These are phyloP conservation scores for Starmera dryadoides DNA, from an alignment of 805 yeast species.

Conservation along the genomic window DNA sequence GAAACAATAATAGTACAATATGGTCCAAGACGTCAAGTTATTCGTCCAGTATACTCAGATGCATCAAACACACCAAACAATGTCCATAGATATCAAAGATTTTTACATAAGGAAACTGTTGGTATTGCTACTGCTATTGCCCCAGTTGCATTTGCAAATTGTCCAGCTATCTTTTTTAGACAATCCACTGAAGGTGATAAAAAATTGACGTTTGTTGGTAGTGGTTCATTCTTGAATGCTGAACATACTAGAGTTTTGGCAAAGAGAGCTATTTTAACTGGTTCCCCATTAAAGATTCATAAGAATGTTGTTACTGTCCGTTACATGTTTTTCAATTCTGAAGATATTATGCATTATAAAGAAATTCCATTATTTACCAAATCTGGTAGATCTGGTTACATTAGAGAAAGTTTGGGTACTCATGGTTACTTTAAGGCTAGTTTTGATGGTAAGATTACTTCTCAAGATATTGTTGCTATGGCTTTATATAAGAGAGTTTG, in stretches of 20 bases:
- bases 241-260: slow-evolving; percentile 82
- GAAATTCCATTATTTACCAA: slow-evolving; percentile 90
- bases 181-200: slow-evolving; percentile 37
- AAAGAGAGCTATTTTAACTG: slow-evolving; percentile 84
- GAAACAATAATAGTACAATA: slow-evolving; percentile 81
- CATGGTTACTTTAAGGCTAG: slow-evolving; percentile 97
- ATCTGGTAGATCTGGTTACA: slow-evolving; percentile 88
- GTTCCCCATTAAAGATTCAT: slow-evolving; percentile 93
- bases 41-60: slow-evolving; percentile 78
- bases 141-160: slow-evolving; percentile 76
- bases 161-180: slow-evolving; percentile 82
- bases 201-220: slow-evolving; percentile 66
- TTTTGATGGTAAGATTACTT: slow-evolving; percentile 81
- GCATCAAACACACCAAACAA: slow-evolving; percentile 72
- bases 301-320: slow-evolving; percentile 86
- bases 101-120: slow-evolving; percentile 67
- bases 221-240: slow-evolving; percentile 82
- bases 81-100: slow-evolving; percentile 81
- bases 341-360: slow-evolving; percentile 84
- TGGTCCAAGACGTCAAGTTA: slow-evolving; percentile 83
- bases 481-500: slow-evolving; percentile 88
- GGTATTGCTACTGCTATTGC: slow-evolving; percentile 82
- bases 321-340: slow-evolving; percentile 93
- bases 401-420: slow-evolving; percentile 93
- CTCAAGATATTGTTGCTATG: slow-evolving; percentile 94